Conservation (phyloP, 352 stramenopile species). For the Blastocystis sp. region DNA sequence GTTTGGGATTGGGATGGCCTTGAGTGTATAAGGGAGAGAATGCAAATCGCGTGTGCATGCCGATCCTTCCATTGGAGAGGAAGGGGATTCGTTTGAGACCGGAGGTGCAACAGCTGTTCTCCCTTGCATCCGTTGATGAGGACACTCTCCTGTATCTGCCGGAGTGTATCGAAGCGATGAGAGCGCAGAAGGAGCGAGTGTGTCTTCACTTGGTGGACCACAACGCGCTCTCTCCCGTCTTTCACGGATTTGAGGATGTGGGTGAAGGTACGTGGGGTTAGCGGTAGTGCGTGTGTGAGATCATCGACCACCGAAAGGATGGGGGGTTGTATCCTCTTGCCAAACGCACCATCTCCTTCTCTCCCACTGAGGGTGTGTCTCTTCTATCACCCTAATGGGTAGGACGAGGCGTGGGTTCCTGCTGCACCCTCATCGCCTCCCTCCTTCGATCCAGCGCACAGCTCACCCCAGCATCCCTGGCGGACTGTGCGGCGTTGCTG, state of each 20-base stretch:
- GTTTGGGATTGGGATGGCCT: not conserved
- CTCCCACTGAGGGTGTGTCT: not conserved
- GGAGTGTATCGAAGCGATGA: not conserved
- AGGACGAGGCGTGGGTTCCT: slow-evolving; percentile 53
- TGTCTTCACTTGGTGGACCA: slow-evolving; percentile 48
- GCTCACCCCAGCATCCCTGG: not conserved
- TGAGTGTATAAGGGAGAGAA: not conserved
- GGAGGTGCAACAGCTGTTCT: slow-evolving; percentile 2
- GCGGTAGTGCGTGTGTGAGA: slow-evolving; percentile 10
- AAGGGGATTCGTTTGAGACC: slow-evolving; percentile 1
- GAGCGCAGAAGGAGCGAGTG: slow-evolving; percentile 14
- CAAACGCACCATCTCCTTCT: not conserved
- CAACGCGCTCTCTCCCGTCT: slow-evolving; percentile 1
- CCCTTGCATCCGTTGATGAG: slow-evolving; percentile 12
- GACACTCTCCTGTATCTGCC: not conserved
- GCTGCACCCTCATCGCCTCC: slow-evolving; percentile 18
- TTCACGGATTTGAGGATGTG: slow-evolving; percentile 1
- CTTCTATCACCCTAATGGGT: not conserved
- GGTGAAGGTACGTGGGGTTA: not conserved
- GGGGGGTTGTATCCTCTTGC: slow-evolving; percentile 12
- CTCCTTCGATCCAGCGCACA: not conserved
- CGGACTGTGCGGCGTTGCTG: not conserved
- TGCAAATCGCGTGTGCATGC: not conserved
- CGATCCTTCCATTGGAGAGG: not conserved
- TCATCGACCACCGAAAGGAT: slow-evolving; percentile 60